Conservation (phyloP, 2,329 filamentous ascomycete genomes). For the Aspergillus transmontanensis region DNA sequence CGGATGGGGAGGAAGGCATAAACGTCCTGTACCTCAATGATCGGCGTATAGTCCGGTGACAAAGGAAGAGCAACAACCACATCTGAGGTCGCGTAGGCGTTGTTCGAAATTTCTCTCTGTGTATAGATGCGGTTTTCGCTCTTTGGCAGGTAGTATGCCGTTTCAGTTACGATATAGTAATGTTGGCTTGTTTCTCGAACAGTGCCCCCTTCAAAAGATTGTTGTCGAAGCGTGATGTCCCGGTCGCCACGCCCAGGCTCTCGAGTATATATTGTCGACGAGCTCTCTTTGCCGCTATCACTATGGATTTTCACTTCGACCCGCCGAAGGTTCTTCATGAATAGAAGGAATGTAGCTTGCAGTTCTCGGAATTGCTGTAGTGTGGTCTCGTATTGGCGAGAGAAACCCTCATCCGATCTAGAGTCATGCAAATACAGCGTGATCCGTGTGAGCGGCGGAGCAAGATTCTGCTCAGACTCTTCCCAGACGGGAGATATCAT, state of each 20-base stretch:
- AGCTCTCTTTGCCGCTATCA: constrained; percentile 16
- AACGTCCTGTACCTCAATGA: constrained; percentile 45
- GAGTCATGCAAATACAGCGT: constrained; percentile 32
- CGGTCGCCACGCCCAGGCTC: not conserved
- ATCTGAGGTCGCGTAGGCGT: constrained; percentile 27
- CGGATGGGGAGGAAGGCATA: constrained; percentile 54
- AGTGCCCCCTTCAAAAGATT: not conserved
- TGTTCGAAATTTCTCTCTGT: not conserved
- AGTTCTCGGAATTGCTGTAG: constrained; percentile 30
- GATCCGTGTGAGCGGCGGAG: constrained; percentile 36
- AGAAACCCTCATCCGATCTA: constrained; percentile 30
- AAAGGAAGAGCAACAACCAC: constrained; percentile 54
- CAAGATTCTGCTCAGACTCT: constrained; percentile 1
- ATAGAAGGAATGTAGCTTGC: constrained; percentile 45
- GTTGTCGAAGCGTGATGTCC: not conserved
- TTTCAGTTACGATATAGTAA: constrained; percentile 36
- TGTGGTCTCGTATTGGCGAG: constrained; percentile 8
- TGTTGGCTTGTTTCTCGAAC: constrained; percentile 8
- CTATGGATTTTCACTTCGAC: constrained; percentile 24
- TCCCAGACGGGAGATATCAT: constrained; percentile 52
- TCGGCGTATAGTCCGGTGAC: constrained; percentile 30
- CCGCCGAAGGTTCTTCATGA: constrained; percentile 43
- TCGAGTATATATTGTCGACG: constrained; percentile 6
- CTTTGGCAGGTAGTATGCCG: constrained; percentile 12
- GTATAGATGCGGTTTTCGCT: constrained; percentile 24